Evolutionary conservation across 2,329 filamentous ascomycete species (phyloP), one percentile per base, ranked within the genome.

Genomic region (Eutypella sp.): DNA sequence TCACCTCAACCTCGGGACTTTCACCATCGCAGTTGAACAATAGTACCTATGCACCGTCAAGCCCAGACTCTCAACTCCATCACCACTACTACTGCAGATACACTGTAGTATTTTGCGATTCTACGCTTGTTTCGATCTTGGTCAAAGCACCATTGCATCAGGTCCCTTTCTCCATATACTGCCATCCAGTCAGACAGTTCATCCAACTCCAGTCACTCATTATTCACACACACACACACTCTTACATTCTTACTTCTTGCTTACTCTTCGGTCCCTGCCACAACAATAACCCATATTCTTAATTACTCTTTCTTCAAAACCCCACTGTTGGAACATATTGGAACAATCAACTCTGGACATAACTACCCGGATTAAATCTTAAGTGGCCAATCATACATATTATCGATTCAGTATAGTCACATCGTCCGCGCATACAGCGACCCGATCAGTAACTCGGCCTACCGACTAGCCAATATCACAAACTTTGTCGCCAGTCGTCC

Each of bases 401-500:
- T 39, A 4, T 22, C 15, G 19, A n/a, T 10, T 39, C 20, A 10
- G 19, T 5, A 39, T 8, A 16, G 19, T 20, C 10, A 39, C 36
- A 22, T 22, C 10, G 36, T n/a, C 20, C n/a, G n/a, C n/a, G n/a
- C n/a, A n/a, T n/a, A n/a, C n/a, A n/a, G n/a, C n/a, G n/a, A n/a
- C n/a, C n/a, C n/a, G n/a, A n/a, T n/a, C n/a, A n/a, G n/a, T n/a
- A n/a, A 5, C 9, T 37, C 41, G 22, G 39, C 22, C 27, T 23
- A 33, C 34, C 31, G 41, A 18, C 19, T 40, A 31, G 33, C 23
- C 25, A 18, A 34, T n/a, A n/a, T n/a, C n/a, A n/a, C n/a, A n/a
- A n/a, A n/a, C n/a, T n/a, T n/a, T n/a, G 45, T 53, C 43, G 46
- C 46, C 42, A 42, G 48, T 46, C 36, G 11, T 47, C 47, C 20